These are phyloP conservation scores for Tritrichomonas foetus DNA, from an alignment of 208 protist genomes.

Conservation along the genomic window DNA sequence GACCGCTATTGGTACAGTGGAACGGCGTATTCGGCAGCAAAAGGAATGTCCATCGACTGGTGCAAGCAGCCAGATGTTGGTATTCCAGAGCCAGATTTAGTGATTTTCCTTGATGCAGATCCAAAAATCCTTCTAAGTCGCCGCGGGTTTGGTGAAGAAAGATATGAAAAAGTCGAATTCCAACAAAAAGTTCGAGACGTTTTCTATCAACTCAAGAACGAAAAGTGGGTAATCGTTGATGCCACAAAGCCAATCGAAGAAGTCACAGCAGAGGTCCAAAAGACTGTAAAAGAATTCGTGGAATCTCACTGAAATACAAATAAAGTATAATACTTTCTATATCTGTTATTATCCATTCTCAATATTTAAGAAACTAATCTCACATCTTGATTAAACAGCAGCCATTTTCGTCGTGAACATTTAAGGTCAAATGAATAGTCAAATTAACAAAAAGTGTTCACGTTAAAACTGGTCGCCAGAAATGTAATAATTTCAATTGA, in stretches of 20 bases:
- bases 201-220: background rate
- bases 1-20: constrained; percentile 74
- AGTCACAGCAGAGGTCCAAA: background rate
- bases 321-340: no score
- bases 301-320: no score
- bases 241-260: background rate
- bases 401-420: no score
- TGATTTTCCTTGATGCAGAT: constrained; percentile 66
- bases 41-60: constrained; percentile 67
- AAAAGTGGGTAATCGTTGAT: background rate
- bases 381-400: no score
- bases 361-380: no score
- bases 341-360: no score
- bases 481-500: no score
- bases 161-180: constrained; percentile 71
- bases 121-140: constrained; percentile 56
- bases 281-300: background rate
- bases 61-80: constrained; percentile 66
- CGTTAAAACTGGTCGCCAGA: no score
- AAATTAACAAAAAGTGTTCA: no score
- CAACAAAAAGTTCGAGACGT: constrained; percentile 61
- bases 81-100: constrained; percentile 68
- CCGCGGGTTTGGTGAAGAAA: constrained; percentile 66
- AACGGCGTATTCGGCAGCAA: constrained; percentile 68
- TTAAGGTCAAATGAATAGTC: no score